phyloP scores from a whole-genome alignment of 306 rosid species.

The Arachis stenosperma region DNA sequence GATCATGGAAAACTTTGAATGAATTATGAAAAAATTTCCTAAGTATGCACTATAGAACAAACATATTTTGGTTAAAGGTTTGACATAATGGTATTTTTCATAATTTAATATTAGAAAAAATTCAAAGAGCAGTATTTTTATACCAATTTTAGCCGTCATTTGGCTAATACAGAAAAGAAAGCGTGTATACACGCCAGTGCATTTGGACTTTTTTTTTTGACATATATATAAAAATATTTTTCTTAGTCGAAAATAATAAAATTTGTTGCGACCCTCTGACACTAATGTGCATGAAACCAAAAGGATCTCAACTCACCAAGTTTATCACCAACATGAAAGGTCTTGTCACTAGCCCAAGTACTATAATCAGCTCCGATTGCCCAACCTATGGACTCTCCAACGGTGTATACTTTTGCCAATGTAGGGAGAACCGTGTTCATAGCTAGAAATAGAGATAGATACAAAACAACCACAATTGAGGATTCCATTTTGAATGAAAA shows the following conservation, averaged over 20 bases:
- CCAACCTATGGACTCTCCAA: slow-evolving; percentile 90
- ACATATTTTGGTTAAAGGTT: too few species aligned
- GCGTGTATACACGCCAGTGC: too few species aligned
- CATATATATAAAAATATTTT: too few species aligned
- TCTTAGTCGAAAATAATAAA: too few species aligned
- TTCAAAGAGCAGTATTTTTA: too few species aligned
- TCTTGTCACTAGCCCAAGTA: slow-evolving; percentile 76
- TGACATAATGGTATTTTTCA: neutral
- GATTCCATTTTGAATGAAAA: slow-evolving; percentile 46
- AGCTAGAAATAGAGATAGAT: slow-evolving; percentile 41
- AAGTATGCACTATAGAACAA: too few species aligned
- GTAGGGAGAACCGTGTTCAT: slow-evolving; percentile 52
- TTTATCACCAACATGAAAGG: slow-evolving; percentile 72
- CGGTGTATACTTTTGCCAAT: slow-evolving; percentile 63
- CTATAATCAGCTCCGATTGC: slow-evolving; percentile 58
- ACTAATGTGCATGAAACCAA: neutral
- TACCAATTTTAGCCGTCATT: too few species aligned
- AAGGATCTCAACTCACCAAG: slow-evolving; percentile 51
- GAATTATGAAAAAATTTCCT: too few species aligned
- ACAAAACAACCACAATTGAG: slow-evolving; percentile 39
- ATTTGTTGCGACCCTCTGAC: too few species aligned
- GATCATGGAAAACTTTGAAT: too few species aligned
- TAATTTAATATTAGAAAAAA: neutral
- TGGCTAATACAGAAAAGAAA: too few species aligned
- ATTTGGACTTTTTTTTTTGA: too few species aligned